A percentile compares a stretch with the other conserved stretches of the same genome.
These are phyloP conservation scores for Ramularia endophylla DNA, from an alignment of 2,329 filamentous ascomycete species.

Conservation along the genomic window DNA sequence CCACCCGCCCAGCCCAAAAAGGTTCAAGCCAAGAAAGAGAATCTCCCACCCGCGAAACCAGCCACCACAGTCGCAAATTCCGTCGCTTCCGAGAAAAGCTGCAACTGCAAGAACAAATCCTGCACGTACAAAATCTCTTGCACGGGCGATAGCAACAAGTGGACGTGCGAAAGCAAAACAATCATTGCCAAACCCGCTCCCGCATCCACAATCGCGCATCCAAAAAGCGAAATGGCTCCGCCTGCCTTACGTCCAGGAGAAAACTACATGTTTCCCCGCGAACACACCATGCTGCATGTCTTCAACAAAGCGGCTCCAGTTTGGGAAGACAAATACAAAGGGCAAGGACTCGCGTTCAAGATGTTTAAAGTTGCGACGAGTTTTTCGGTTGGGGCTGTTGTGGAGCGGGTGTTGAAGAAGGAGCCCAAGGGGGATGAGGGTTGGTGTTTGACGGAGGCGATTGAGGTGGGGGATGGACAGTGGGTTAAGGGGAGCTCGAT, in stretches of 20 bases:
- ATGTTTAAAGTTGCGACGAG: slow-evolving; percentile 28
- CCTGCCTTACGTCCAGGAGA: slow-evolving; percentile 19
- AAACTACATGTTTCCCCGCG: slow-evolving; percentile 25
- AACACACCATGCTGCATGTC: slow-evolving; percentile 27
- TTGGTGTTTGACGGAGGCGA: slow-evolving; percentile 30
- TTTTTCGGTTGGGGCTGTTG: slow-evolving; percentile 23
- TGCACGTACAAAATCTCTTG: too few relatives aligned
- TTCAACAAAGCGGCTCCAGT: slow-evolving; percentile 23
- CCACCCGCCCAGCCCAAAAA: neutral
- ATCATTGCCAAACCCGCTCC: neutral
- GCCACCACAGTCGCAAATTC: neutral
- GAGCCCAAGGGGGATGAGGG: slow-evolving; percentile 11
- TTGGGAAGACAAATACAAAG: slow-evolving; percentile 22
- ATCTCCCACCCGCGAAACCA: neutral
- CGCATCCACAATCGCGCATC: too few relatives aligned
- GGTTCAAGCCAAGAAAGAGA: neutral
- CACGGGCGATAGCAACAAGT: too few relatives aligned
- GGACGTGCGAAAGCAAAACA: neutral
- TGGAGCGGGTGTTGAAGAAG: slow-evolving; percentile 25
- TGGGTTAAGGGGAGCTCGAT: slow-evolving; percentile 30
- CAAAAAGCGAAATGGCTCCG: too few relatives aligned
- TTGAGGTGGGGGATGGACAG: slow-evolving; percentile 26
- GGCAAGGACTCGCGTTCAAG: slow-evolving; percentile 23
- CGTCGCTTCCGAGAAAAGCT: slow-evolving; percentile 3
- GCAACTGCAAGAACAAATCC: neutral